phyloP scores from a whole-genome alignment of 192 early-diverging fungal genomes.

The Obelidium mucronatum region DNA sequence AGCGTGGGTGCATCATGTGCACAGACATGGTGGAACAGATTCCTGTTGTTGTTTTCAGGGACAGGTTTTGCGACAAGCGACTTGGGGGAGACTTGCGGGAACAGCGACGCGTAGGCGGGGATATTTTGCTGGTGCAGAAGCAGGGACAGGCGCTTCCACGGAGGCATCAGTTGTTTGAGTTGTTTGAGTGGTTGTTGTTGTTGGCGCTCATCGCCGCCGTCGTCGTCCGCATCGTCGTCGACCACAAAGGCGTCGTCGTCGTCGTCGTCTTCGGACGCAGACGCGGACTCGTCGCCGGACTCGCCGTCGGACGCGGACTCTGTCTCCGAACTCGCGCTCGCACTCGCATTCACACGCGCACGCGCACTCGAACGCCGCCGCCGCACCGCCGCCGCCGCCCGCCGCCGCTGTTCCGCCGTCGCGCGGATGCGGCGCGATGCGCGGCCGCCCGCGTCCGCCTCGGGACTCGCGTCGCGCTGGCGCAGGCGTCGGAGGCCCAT shows the following conservation, averaged over 20 bases:
- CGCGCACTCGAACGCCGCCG: too few species aligned
- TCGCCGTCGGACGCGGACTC: background rate
- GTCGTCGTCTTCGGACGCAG: background rate
- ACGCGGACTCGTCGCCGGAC: background rate
- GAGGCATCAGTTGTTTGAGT: background rate
- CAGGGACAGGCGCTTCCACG: background rate
- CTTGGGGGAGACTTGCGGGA: background rate
- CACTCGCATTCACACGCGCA: too few species aligned
- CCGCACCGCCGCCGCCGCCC: background rate
- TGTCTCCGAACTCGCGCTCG: background rate
- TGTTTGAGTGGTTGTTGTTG: background rate
- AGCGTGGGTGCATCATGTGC: background rate
- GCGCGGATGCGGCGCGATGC: too few species aligned
- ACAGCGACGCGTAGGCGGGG: background rate
- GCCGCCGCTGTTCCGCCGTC: too few species aligned
- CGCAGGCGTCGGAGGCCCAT: too few species aligned
- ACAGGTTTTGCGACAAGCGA: background rate
- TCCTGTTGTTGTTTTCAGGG: constrained; percentile 1
- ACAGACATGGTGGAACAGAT: constrained; percentile 9
- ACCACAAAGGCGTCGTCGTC: background rate
- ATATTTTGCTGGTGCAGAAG: background rate
- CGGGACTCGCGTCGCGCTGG: too few species aligned
- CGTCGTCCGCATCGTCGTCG: constrained; percentile 2
- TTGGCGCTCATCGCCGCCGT: background rate
- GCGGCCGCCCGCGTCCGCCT: too few species aligned